Conservation (phyloP, 495 filamentous ascomycete species). For the Oidiodendron maius region DNA sequence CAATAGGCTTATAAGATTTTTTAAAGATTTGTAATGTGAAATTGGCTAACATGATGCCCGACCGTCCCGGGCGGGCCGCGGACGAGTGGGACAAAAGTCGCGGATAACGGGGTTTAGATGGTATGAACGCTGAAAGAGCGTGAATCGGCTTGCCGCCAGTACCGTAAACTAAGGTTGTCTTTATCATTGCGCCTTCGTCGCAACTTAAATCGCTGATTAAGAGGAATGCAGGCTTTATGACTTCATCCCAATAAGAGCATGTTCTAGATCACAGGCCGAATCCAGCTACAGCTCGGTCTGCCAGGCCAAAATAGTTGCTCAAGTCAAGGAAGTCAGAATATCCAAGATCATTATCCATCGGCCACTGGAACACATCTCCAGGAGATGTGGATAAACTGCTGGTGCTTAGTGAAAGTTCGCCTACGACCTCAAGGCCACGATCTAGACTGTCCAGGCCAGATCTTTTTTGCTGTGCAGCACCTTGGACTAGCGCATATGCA, state of each 20-base stretch:
- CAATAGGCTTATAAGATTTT: no score
- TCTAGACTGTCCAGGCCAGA: constrained; percentile 2
- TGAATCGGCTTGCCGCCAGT: no score
- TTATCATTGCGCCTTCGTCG: no score
- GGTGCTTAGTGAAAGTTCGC: neutral
- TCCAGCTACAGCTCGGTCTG: neutral
- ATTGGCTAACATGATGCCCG: no score
- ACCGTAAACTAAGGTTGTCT: no score
- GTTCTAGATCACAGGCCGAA: neutral
- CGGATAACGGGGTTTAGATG: no score
- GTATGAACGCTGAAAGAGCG: no score
- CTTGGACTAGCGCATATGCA: constrained; percentile 35
- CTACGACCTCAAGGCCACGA: constrained; percentile 1
- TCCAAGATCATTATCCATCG: constrained; percentile 3
- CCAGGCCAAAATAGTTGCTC: neutral
- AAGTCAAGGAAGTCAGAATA: constrained; percentile 9
- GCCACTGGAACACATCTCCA: constrained; percentile 1
- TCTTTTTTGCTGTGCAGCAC: neutral
- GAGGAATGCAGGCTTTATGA: no score
- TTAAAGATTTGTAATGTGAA: no score
- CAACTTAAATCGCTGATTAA: no score
- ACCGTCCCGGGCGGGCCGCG: no score
- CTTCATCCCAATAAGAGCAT: neutral
- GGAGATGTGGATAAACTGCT: neutral
- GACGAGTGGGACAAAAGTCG: no score